Conservation (phyloP, 2,329 filamentous ascomycete genomes). For the Dryadomyces sulphureus region DNA sequence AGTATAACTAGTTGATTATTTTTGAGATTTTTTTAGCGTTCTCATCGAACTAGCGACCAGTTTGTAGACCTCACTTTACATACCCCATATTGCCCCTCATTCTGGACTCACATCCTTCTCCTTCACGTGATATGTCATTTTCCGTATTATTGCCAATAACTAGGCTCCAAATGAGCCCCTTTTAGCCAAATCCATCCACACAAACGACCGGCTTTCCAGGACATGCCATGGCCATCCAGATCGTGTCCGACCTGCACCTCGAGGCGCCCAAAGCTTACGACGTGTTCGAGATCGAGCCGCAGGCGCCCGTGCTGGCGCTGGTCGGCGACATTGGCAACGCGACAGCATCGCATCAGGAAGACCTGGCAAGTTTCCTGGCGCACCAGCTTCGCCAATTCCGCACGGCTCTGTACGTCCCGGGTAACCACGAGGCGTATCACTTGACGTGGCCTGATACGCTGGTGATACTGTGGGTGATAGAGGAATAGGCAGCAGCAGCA, state of each 20-base stretch:
- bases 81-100: no score
- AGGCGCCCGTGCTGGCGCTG: slow-evolving; percentile 35
- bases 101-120: no score
- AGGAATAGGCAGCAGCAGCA: slow-evolving; percentile 12
- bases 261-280: slow-evolving; percentile 32
- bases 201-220: background rate
- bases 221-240: slow-evolving; percentile 21
- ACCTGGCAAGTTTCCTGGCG: slow-evolving; percentile 30
- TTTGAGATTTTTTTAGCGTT: no score
- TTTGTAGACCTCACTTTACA: no score
- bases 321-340: slow-evolving; percentile 40
- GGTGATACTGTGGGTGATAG: slow-evolving; percentile 17
- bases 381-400: slow-evolving; percentile 31
- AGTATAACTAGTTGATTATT: no score
- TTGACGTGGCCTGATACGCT: slow-evolving; percentile 21
- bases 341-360: slow-evolving; percentile 20
- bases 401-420: slow-evolving; percentile 34
- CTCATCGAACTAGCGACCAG: no score
- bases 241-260: slow-evolving; percentile 45
- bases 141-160: no score
- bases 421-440: slow-evolving; percentile 42
- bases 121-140: no score
- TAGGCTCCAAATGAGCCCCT: no score
- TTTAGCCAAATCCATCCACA: no score
- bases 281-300: slow-evolving; percentile 29